phyloP scores from a whole-genome alignment of 2,329 filamentous ascomycete species.

The Knoxdaviesia proteae region DNA sequence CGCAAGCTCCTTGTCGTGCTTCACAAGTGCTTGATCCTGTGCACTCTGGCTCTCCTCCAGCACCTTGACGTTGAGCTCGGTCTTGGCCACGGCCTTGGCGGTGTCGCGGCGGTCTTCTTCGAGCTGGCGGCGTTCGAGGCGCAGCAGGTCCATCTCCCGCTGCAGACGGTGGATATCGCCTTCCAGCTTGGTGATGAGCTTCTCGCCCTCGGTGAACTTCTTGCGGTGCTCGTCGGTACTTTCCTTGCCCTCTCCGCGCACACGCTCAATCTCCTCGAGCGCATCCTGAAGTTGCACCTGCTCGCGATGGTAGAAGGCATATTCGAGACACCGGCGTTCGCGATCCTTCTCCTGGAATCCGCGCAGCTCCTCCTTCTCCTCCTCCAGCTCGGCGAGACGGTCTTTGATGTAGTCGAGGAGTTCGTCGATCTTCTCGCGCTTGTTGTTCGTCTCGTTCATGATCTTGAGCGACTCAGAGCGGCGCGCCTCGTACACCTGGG shows the following conservation, averaged over 20 bases:
- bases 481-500: slow-evolving; percentile 86
- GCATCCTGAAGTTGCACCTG: slow-evolving; percentile 59
- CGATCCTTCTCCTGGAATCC: slow-evolving; percentile 90
- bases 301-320: slow-evolving; percentile 81
- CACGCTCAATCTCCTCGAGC: slow-evolving; percentile 65
- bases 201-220: slow-evolving; percentile 58
- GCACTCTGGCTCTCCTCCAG: slow-evolving; percentile 66
- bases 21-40: slow-evolving; percentile 49
- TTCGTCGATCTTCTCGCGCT: slow-evolving; percentile 85
- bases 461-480: slow-evolving; percentile 86
- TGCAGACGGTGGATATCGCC: slow-evolving; percentile 59
- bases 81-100: slow-evolving; percentile 60
- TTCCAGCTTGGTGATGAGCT: slow-evolving; percentile 57
- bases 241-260: slow-evolving; percentile 63
- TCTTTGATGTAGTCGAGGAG: slow-evolving; percentile 81
- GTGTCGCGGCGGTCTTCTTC: slow-evolving; percentile 77
- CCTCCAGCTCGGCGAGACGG: slow-evolving; percentile 71
- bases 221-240: slow-evolving; percentile 65
- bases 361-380: slow-evolving; percentile 89
- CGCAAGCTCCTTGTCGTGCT: slow-evolving; percentile 51
- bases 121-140: slow-evolving; percentile 66
- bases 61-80: slow-evolving; percentile 66
- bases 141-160: slow-evolving; percentile 66
- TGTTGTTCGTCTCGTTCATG: slow-evolving; percentile 91
- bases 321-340: slow-evolving; percentile 79